Conservation (phyloP, 78 protist genomes). For the Dictyostelium capitatum region DNA sequence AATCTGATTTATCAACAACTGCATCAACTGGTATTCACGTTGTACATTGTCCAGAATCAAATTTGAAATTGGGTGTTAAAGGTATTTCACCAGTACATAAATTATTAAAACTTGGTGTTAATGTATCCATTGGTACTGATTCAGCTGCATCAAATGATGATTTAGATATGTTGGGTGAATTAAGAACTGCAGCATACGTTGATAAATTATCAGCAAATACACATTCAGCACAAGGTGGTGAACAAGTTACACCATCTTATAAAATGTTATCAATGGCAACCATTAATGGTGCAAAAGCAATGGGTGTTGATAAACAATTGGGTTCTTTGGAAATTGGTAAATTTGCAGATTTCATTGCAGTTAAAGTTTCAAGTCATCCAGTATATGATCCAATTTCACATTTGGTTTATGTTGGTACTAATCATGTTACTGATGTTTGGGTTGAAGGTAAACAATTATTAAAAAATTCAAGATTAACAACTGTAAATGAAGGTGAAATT, state of each 20-base stretch:
- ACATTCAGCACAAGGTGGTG: background rate
- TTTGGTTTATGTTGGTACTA: slow-evolving; percentile 82
- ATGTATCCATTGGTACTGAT: slow-evolving; percentile 83
- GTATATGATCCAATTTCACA: slow-evolving; percentile 76
- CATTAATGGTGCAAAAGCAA: slow-evolving; percentile 84
- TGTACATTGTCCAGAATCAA: slow-evolving; percentile 84
- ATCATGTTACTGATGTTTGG: slow-evolving; percentile 76
- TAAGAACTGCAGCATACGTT: slow-evolving; percentile 60
- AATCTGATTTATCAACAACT: slow-evolving; percentile 45
- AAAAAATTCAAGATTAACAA: slow-evolving; percentile 10
- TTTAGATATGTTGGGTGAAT: slow-evolving; percentile 76
- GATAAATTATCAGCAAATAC: slow-evolving; percentile 53
- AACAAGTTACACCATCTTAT: slow-evolving; percentile 14
- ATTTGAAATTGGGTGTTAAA: slow-evolving; percentile 79
- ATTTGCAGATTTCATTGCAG: slow-evolving; percentile 76
- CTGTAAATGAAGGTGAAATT: slow-evolving; percentile 24
- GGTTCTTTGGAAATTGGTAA: slow-evolving; percentile 77
- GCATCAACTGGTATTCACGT: slow-evolving; percentile 7
- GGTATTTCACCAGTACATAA: slow-evolving; percentile 76
- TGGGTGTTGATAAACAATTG: slow-evolving; percentile 78
- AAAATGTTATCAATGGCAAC: slow-evolving; percentile 56
- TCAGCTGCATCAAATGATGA: slow-evolving; percentile 80
- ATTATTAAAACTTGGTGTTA: slow-evolving; percentile 40
- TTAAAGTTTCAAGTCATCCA: slow-evolving; percentile 62
- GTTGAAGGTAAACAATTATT: slow-evolving; percentile 60